Evolutionary conservation across 1,284 basidiomycete species (phyloP), one percentile per base, ranked within the genome.

Genomic region (Microbotryomycetes sp.): DNA sequence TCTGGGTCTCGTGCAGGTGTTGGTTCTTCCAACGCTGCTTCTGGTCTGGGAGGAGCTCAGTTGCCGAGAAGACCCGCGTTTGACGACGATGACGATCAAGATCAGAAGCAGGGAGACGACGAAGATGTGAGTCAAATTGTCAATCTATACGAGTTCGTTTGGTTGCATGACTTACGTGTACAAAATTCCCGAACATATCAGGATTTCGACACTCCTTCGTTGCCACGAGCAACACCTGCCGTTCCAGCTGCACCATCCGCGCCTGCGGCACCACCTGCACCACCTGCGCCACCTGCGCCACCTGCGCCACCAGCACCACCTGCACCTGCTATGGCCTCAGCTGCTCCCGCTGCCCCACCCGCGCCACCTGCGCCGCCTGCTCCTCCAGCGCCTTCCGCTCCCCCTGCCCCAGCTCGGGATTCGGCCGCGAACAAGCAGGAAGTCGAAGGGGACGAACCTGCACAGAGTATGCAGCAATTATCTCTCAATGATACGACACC

Each of bases 271-370:
- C 58, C 62, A 29, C 36, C 51, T 9, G 53, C 63, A 9, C 31
- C 49, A 26, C 50, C 59, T 54, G 49, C 64, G 16, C 60, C 64
- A 4, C 42, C 54, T 46, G 56, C 48, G 45, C 45, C 47, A 16
- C 59, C 54, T 19, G 29, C 59, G 56, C 42, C 75, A n/a, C 74
- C 76, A 1, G 74, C 76, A 5, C 75, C 78, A 1, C 72, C 74
- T 14, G 67, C 72, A 16, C 71, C 76, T 23, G 74, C 79, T 42
- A 76, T 59, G 71, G 76, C 79, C 2, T 79, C 81, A 53, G 77
- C 76, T 1, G 79, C 80, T 62, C 78, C 76, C 3, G 78, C 58
- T 50, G 53, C 62, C 19, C 61, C 63, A 6, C 54, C 66, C n/a
- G 56, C 63, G 14, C 66, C 66, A 1, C 46, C 59, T 25, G 48